Evolutionary conservation across 2,329 filamentous ascomycete genomes (phyloP), one percentile per base, ranked within the genome.

Genomic region (Paecilomyces formosus): DNA sequence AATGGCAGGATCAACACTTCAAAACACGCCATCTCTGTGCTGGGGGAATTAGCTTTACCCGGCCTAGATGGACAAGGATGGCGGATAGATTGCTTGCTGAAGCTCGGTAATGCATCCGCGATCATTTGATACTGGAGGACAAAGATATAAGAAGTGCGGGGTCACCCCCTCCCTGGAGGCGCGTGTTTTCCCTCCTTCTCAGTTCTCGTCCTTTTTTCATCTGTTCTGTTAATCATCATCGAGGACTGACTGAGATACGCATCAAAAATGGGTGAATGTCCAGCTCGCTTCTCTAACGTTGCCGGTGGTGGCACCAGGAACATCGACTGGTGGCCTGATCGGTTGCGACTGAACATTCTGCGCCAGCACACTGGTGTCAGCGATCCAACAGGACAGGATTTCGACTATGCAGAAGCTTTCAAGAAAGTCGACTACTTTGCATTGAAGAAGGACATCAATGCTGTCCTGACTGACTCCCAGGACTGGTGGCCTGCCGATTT

Each of bases 401-500:
- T 90, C 68, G 83, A 91, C 78, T 92, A 92, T 74, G 81, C 81
- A 18, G 78, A 81, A 28, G 88, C 87, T 30, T 91, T 92, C 79
- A 87, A 88, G 77, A 84, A 76, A 66, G 79, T 92, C 58, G 85
- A 89, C 75, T 89, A 89, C 69, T 77, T 82, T 61, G 87, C 76
- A 26, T 74, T 92, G 65, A 92, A 92, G 84, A 86, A 88, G 75
- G 89, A 92, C 70, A 75, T 92, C 6, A 66, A 78, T n/a, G 79
- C 77, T 18, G 70, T 92, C 67, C 88, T 91, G 86, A 92, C 88
- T 55, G 85, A 90, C 71, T 91, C 88, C 2, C 85, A 92, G 76
- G 85, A 89, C 49, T 91, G 84, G 84, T 92, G 89, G 89, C 89
- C 89, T 0, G 89, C 89, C 31, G 89, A 92, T 71, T 90, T 88